Conservation (phyloP, 805 yeast genomes). For the Monosporozyma servazzii region DNA sequence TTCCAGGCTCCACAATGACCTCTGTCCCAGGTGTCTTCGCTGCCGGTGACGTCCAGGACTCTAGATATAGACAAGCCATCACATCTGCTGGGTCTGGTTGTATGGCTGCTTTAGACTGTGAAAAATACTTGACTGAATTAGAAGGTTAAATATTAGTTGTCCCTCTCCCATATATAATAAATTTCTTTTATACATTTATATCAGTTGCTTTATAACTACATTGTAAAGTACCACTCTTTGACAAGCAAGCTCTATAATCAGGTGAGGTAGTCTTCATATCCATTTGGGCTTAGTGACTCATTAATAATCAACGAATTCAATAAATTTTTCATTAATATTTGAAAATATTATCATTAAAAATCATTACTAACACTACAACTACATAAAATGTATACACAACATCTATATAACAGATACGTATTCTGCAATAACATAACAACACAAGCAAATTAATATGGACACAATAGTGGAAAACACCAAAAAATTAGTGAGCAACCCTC, state of each 20-base stretch:
- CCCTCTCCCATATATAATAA: background rate
- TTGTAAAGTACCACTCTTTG: no score
- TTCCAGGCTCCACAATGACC: conserved; percentile 82
- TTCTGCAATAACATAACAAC: background rate
- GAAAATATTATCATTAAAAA: no score
- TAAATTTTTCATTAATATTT: no score
- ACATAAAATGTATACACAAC: no score
- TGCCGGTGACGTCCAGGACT: conserved; percentile 98
- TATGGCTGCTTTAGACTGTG: conserved; percentile 97
- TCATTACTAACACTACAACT: no score
- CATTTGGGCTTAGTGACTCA: no score
- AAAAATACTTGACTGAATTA: conserved; percentile 63
- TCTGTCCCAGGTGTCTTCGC: conserved; percentile 89
- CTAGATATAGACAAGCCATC: conserved; percentile 94
- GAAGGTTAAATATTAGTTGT: conserved; percentile 17
- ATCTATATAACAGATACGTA: background rate
- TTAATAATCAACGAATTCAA: no score
- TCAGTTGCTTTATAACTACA: no score
- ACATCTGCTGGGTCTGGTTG: conserved; percentile 99
- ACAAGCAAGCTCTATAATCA: no score
- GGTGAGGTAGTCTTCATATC: no score
- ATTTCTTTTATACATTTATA: background rate
- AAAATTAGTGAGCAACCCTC: conserved; percentile 50
- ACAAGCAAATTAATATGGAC: background rate
- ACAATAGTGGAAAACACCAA: conserved; percentile 39